These are phyloP conservation scores for Papiliotrema fonsecae DNA, from an alignment of 1,284 basidiomycete species.

Conservation along the genomic window DNA sequence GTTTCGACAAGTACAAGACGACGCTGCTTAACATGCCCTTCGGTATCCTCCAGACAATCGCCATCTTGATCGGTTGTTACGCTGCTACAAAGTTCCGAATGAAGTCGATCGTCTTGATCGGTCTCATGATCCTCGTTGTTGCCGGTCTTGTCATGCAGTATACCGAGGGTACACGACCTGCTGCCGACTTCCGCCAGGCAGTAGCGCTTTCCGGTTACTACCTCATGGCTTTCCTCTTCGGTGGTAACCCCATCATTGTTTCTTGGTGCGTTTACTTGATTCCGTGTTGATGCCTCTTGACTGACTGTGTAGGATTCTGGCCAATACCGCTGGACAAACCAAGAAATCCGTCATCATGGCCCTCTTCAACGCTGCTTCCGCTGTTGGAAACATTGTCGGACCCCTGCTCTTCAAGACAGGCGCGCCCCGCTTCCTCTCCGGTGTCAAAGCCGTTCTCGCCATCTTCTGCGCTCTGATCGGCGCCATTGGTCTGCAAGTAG, in stretches of 20 bases:
- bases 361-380: slow-evolving; percentile 25
- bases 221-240: slow-evolving; percentile 47
- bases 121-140: slow-evolving; percentile 37
- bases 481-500: slow-evolving; percentile 30
- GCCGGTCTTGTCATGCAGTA: slow-evolving; percentile 41
- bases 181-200: slow-evolving; percentile 18
- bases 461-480: slow-evolving; percentile 41
- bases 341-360: slow-evolving; percentile 46
- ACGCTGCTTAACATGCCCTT: slow-evolving; percentile 49
- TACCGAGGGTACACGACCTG: slow-evolving; percentile 8
- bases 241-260: slow-evolving; percentile 25
- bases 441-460: slow-evolving; percentile 35
- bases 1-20: slow-evolving; percentile 33
- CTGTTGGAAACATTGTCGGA: slow-evolving; percentile 9
- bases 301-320: too few relatives aligned
- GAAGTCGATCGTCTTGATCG: slow-evolving; percentile 36
- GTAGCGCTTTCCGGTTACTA: slow-evolving; percentile 47
- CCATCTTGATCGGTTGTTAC: slow-evolving; percentile 35
- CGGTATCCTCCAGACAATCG: slow-evolving; percentile 40
- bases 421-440: slow-evolving; percentile 39
- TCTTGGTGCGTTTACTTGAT: background rate
- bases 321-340: slow-evolving; percentile 47
- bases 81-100: slow-evolving; percentile 30
- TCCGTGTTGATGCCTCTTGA: too few relatives aligned
- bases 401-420: slow-evolving; percentile 42